These are phyloP conservation scores for Jatropha curcas DNA, from an alignment of 345 rosid species.

Conservation along the genomic window DNA sequence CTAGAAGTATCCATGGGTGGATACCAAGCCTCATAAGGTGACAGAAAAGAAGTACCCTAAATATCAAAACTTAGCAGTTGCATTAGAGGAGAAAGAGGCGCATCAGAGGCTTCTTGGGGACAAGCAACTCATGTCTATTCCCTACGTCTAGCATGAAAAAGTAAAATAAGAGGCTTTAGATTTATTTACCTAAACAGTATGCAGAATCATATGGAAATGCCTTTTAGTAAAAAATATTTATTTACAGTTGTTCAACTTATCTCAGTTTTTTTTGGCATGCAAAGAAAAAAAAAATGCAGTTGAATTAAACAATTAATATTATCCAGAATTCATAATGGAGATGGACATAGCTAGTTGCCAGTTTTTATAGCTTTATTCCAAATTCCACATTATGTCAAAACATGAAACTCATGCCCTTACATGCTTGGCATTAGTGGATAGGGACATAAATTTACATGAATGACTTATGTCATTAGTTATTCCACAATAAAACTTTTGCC, in stretches of 20 bases:
- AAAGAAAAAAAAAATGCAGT: neutral
- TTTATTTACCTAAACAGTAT: neutral
- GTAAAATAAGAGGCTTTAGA: neutral
- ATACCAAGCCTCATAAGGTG: neutral
- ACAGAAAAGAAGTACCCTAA: neutral
- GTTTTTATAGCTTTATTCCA: neutral
- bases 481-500: no score
- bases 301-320: neutral
- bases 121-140: neutral
- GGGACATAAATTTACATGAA: no score
- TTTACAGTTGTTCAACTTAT: neutral
- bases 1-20: neutral
- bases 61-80: constrained; percentile 7
- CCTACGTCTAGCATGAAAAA: neutral
- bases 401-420: no score
- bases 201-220: neutral
- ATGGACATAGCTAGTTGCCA: neutral
- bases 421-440: no score
- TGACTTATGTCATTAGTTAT: no score
- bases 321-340: neutral
- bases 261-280: neutral
- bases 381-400: neutral
- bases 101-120: neutral
- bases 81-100: neutral
- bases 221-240: neutral